A percentile compares a stretch with the other conserved stretches of the same genome.
Evolutionary conservation across 2,329 filamentous ascomycete species (phyloP).

Genomic region (Hymenoscyphus albidus): DNA sequence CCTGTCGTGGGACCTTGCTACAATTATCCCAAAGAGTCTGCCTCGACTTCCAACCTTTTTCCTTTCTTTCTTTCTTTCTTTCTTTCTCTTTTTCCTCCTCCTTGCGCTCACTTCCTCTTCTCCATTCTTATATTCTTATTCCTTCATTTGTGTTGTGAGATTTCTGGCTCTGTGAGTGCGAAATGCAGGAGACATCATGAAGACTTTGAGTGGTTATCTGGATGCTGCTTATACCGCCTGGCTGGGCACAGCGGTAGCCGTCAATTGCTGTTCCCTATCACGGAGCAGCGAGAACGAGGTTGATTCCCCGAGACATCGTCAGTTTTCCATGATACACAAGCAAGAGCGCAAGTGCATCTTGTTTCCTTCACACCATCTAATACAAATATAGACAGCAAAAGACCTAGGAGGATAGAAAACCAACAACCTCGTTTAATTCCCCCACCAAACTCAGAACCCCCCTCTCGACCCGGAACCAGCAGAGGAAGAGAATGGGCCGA

Average conservation of each 20-base stretch:
- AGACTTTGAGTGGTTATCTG: slow-evolving; percentile 33
- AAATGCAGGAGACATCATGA: slow-evolving; percentile 33
- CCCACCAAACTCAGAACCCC: slow-evolving; percentile 34
- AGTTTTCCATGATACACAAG: background rate
- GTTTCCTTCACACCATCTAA: slow-evolving; percentile 14
- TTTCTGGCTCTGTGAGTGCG: slow-evolving; percentile 20
- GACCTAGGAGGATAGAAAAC: slow-evolving; percentile 38
- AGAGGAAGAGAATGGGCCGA: slow-evolving; percentile 32
- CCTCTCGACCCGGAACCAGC: slow-evolving; percentile 28
- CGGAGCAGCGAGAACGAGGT: slow-evolving; percentile 9
- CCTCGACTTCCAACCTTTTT: background rate
- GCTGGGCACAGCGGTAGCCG: slow-evolving; percentile 26
- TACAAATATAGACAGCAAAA: slow-evolving; percentile 31
- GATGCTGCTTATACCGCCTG: slow-evolving; percentile 33
- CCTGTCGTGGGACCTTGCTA: slow-evolving; percentile 8
- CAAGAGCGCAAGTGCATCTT: background rate
- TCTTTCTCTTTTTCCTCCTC: background rate
- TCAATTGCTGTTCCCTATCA: slow-evolving; percentile 30
- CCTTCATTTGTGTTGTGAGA: slow-evolving; percentile 5
- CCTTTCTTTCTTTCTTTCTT: background rate
- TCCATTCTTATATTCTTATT: slow-evolving; percentile 3
- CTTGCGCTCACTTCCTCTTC: slow-evolving; percentile 10
- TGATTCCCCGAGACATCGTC: background rate
- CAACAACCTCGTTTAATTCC: slow-evolving; percentile 39
- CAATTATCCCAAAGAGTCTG: background rate